Base-by-base conservation (phyloP, 495 filamentous ascomycete genomes). In the Podospora comata region DNA sequence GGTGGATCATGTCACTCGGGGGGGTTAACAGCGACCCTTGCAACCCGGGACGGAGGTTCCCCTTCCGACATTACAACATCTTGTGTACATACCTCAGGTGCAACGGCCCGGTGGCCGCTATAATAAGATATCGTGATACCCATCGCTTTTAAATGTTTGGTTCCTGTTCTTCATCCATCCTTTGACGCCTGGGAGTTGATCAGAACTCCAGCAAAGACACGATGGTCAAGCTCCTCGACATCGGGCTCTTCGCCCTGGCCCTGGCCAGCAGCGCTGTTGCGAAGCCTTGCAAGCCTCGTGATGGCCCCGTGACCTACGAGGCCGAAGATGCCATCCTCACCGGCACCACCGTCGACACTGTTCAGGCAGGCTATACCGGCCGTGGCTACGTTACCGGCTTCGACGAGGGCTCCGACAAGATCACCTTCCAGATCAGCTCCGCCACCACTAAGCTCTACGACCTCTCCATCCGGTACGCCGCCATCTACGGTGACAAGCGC, bases 361-460 rank as follows among this genome's bases (percentile, higher is more conserved):
- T 76, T 2, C 73, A 74, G 16, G 39, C 75, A 3, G 80, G 80
- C 2, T 82, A 71, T 57, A 72, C 72, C 23, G 74, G 81, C 6
- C 78, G 75, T 26, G 81, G 81, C 3, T 84, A 84, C 60, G 79
- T 82, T 5, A 74, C 70, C 3, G 77, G 80, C 20, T 82, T 83
- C 59, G 79, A 81, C 56, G 66, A 73, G 5, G 68, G 66, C 7
- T 59, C 71, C 13, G 81, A 84, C 70, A 79, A 77, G 39, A 70
- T 84, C 59, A 81, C 79, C 13, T 81, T 84, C 68, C 70, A 39
- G 1, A 53, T 81, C 39, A 57, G 63, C 69, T 78, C 73, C 68
- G 63, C 34, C 61, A 72, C 68, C 5, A 60, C 69, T 20, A 67
- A 71, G 62, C 73, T 84, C 15, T 83, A 80, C 62, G 79, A 84